phyloP scores from a whole-genome alignment of 2,329 filamentous ascomycete species.

The Colletotrichum karsti region DNA sequence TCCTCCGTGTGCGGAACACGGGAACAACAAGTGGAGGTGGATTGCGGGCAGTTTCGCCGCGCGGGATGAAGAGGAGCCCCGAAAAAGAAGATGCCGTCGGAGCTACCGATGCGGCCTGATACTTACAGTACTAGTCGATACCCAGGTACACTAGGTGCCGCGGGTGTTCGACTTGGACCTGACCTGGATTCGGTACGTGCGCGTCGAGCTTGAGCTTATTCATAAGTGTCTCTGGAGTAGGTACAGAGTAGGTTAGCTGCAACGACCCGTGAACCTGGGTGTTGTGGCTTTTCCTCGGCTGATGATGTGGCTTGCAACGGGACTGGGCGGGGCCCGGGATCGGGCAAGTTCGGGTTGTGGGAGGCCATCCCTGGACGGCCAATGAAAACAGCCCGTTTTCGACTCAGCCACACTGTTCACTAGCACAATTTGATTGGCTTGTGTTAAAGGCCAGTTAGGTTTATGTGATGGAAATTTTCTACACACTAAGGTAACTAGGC shows the following conservation, averaged over 20 bases:
- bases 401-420: neutral
- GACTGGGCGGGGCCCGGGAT: no score
- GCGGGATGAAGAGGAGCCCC: neutral
- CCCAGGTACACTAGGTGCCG: neutral
- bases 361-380: neutral
- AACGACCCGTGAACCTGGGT: no score
- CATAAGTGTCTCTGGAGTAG: neutral
- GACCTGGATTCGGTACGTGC: neutral
- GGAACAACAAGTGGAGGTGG: neutral
- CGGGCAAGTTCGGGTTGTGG: neutral
- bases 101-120: slow-evolving; percentile 10
- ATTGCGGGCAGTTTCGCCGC: no score
- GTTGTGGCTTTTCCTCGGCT: no score
- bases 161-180: neutral
- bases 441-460: no score
- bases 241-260: no score
- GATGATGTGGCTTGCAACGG: neutral
- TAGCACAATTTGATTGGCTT: no score
- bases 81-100: neutral
- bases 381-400: neutral
- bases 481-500: no score
- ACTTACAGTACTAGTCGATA: no score
- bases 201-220: neutral
- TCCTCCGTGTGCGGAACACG: neutral
- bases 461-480: no score